Evolutionary conservation across 305 asterid species (phyloP).

Genomic region (Ajuga reptans): DNA sequence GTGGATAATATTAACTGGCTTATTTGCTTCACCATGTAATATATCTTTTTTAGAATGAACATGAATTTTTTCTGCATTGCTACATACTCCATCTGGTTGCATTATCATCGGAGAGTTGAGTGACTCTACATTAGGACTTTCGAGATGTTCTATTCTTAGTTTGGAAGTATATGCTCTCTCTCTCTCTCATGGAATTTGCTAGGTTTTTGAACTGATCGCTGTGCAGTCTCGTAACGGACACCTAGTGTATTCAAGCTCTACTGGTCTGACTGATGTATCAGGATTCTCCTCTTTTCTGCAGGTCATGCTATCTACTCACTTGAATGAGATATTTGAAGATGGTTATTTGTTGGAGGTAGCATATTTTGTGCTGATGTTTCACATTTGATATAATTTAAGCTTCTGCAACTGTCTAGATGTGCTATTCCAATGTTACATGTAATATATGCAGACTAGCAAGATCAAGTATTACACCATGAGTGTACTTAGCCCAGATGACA

Average conservation of each 20-base stretch:
- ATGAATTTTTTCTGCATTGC: background rate
- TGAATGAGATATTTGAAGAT: constrained; percentile 79
- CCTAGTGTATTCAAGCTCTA: constrained; percentile 2
- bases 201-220: background rate
- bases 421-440: constrained; percentile 13
- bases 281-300: constrained; percentile 32
- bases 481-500: constrained; percentile 69
- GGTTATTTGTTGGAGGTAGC: constrained; percentile 66
- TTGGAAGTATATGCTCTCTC: constrained; percentile 1
- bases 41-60: background rate
- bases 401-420: constrained; percentile 20
- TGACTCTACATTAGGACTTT: background rate
- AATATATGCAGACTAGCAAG: constrained; percentile 56
- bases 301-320: constrained; percentile 91
- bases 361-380: constrained; percentile 17
- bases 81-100: background rate
- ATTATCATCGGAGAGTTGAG: background rate
- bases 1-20: constrained; percentile 2
- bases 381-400: constrained; percentile 11
- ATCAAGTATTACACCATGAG: constrained; percentile 90
- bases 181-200: background rate
- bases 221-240: background rate
- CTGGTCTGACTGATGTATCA: constrained; percentile 6
- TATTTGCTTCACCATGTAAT: background rate
- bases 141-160: constrained; percentile 1